These are phyloP conservation scores for Cordia subcordata DNA, from an alignment of 257 asterid species.

Conservation along the genomic window DNA sequence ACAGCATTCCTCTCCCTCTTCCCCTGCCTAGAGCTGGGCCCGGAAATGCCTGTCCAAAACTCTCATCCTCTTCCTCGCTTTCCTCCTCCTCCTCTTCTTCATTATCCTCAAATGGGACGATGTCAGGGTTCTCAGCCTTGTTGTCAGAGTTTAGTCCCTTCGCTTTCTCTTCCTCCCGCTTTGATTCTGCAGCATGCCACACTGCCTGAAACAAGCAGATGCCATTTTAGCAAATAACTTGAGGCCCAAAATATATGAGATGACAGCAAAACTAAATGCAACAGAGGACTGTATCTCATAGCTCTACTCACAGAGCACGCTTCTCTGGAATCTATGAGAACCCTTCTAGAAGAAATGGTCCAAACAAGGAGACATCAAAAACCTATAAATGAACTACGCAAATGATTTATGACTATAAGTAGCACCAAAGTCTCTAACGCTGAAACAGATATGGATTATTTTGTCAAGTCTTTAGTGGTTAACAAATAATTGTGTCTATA, in stretches of 20 bases:
- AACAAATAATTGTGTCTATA: no score
- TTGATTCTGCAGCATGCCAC: constrained; percentile 66
- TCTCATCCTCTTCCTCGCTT: constrained; percentile 79
- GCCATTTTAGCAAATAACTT: background rate
- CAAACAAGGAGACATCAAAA: no score
- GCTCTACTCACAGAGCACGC: no score
- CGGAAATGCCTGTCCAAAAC: constrained; percentile 39
- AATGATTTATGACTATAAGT: no score
- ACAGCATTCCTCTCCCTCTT: constrained; percentile 83
- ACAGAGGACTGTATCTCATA: background rate
- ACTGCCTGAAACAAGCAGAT: constrained; percentile 43
- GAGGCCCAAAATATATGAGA: background rate
- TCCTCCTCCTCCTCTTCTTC: constrained; percentile 95
- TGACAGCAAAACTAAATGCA: background rate
- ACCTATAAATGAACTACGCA: no score
- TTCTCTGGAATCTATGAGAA: no score
- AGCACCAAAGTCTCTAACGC: no score
- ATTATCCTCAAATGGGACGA: constrained; percentile 80
- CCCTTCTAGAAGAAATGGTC: no score
- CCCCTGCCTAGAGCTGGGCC: constrained; percentile 63
- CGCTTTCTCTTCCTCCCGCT: constrained; percentile 85
- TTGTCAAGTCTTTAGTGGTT: no score
- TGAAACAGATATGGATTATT: no score
- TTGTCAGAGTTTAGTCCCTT: constrained; percentile 63
- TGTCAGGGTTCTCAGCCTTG: constrained; percentile 67